phyloP scores from a whole-genome alignment of 345 rosid genomes.

The Eutrema yunnanense region DNA sequence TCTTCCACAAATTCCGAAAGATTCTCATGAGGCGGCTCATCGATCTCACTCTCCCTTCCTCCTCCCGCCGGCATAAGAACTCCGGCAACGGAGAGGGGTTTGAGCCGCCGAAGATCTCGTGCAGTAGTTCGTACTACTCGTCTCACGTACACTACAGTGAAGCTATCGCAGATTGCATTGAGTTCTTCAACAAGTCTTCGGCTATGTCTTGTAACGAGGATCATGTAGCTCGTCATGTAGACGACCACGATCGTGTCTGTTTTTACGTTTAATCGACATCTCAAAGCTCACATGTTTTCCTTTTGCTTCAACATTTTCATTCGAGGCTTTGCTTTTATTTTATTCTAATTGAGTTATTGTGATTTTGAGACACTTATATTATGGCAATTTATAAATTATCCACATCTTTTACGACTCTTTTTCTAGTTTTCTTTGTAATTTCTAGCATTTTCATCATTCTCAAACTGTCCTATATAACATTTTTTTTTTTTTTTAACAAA shows the following conservation, averaged over 20 bases:
- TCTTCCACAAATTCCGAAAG: constrained; percentile 61
- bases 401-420: background rate
- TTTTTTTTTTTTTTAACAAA: too few species aligned
- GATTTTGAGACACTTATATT: background rate
- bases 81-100: constrained; percentile 30
- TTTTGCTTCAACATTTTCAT: background rate
- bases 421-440: background rate
- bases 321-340: constrained; percentile 5
- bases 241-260: constrained; percentile 41
- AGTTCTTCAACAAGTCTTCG: constrained; percentile 86
- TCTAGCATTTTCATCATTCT: background rate
- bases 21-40: constrained; percentile 56
- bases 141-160: constrained; percentile 74
- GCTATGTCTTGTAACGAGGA: constrained; percentile 49
- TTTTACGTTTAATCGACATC: constrained; percentile 20
- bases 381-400: background rate
- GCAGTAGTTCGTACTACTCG: constrained; percentile 73
- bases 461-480: background rate
- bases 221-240: constrained; percentile 43
- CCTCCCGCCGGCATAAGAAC: constrained; percentile 4
- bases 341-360: background rate
- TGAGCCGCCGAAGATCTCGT: constrained; percentile 83
- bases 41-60: constrained; percentile 44
- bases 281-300: background rate
- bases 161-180: constrained; percentile 94